phyloP scores from a whole-genome alignment of 768 basidiomycete species.

The Sporobolomyces phaffii region DNA sequence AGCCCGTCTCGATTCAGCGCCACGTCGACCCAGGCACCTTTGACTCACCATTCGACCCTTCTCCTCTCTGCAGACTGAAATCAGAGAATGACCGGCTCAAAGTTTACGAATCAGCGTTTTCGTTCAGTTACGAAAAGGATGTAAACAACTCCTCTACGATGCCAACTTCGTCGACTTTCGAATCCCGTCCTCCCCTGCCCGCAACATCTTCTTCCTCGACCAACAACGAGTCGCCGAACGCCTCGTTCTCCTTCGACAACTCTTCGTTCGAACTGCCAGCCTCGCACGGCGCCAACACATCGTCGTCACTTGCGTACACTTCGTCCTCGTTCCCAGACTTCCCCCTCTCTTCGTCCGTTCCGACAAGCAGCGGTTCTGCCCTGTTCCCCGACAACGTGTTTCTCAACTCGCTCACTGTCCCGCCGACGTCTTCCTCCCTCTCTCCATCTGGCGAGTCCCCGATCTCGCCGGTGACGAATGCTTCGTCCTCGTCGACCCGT shows the following conservation, averaged over 20 bases:
- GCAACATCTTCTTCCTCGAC: not conserved
- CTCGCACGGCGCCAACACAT: not conserved
- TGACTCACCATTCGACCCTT: too few relatives aligned
- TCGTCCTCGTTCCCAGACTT: not conserved
- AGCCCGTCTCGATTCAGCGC: too few relatives aligned
- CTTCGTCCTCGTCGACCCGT: not conserved
- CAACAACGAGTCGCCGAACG: not conserved
- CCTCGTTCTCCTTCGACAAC: constrained; percentile 1
- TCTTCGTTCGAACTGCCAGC: not conserved
- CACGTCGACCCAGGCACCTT: too few relatives aligned
- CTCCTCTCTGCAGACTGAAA: constrained; percentile 2
- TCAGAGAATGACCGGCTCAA: constrained; percentile 36
- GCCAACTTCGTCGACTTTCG: constrained; percentile 8
- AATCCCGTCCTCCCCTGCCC: not conserved
- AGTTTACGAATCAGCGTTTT: constrained; percentile 31
- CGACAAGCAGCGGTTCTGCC: not conserved
- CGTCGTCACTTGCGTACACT: not conserved
- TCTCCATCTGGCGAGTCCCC: not conserved
- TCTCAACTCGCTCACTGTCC: constrained; percentile 15
- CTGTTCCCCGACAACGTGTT: constrained; percentile 5
- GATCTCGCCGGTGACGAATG: not conserved
- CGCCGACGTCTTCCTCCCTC: constrained; percentile 1
- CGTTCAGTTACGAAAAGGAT: constrained; percentile 32
- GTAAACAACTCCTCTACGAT: constrained; percentile 17
- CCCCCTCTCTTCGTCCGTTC: not conserved